Evolutionary conservation across 1,284 basidiomycete genomes (phyloP), one percentile per base, ranked within the genome.

Genomic region (Cryptococcus neoformans): DNA sequence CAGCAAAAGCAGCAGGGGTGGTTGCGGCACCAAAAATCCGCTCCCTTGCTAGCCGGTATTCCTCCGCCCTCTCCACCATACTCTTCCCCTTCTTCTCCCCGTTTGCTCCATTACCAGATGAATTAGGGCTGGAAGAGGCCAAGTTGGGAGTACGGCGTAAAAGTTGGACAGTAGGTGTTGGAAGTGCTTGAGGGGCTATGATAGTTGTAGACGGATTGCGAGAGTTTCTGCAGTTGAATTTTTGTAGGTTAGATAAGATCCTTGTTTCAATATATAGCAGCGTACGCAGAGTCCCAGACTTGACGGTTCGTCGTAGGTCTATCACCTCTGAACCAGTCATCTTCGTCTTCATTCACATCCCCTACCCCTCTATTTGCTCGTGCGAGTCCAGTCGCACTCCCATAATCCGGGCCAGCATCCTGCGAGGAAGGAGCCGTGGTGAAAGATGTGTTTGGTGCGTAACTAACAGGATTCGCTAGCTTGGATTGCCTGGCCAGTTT

Each of bases 251-350:
- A 14, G 42, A 44, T 21, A 62, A 65, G 53, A 51, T 67, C 3
- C 60, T 68, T 56, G 68, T 21, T 21, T 69, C 21, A 70, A 66
- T 34, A 58, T 76, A n/a, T 63, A 34, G 21, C 64, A 47, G 34
- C 70, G 64, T 51, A 73, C 70, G 70, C 70, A 45, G 62, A 61
- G 38, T 73, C 66, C 73, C 73, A 74, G 54, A 74, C 63, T 47
- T 70, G 64, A 16, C 69, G 53, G 57, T 72, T 73, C 21, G 62
- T 60, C 44, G 55, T 55, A 37, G 59, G 60, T 12, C 55, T 61
- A 21, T 54, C 40, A 21, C 60, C 66, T 48, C 67, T 40, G 36
- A 69, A 67, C 70, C 69, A 74, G 14, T 70, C 72, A 38, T 70
- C 67, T 16, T 58, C 66, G 38, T 64, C 63, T 11, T 42, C 59